Conservation (phyloP, 768 basidiomycete species). For the Phaeotremella skinneri region DNA sequence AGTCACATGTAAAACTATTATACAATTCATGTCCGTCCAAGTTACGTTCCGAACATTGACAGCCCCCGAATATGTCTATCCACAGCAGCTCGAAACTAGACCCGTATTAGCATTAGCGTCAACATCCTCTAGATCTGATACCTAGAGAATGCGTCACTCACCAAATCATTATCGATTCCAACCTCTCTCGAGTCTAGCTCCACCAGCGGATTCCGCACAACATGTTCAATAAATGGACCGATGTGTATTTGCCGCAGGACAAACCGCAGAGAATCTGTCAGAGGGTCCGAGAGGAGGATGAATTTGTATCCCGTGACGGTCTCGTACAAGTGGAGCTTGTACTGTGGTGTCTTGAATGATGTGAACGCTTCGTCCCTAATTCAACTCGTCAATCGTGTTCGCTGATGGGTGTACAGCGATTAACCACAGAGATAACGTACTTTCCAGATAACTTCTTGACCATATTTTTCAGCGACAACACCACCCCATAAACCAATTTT, state of each 20-base stretch:
- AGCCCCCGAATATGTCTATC: conserved; percentile 51
- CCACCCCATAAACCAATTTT: conserved; percentile 94
- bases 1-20: conserved; percentile 6
- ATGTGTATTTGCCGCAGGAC: conserved; percentile 82
- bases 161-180: conserved; percentile 88
- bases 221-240: conserved; percentile 91
- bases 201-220: conserved; percentile 85
- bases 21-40: conserved; percentile 4
- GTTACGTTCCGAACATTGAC: conserved; percentile 44
- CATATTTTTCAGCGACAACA: conserved; percentile 89
- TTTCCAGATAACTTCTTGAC: conserved; percentile 85
- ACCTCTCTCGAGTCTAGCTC: conserved; percentile 75
- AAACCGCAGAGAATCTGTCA: conserved; percentile 74
- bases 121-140: too few relatives aligned
- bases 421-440: conserved; percentile 58
- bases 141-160: conserved; percentile 27
- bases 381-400: neutral
- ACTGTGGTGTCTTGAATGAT: conserved; percentile 83
- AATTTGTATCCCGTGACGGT: conserved; percentile 92
- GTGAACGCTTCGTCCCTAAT: conserved; percentile 85
- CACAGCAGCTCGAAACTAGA: conserved; percentile 48
- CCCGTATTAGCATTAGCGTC: neutral
- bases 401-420: neutral
- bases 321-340: conserved; percentile 91
- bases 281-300: conserved; percentile 85